A percentile compares a stretch with the other conserved stretches of the same genome.
Evolutionary conservation across 768 basidiomycete species (phyloP).

Genomic region (Kwoniella mangroviensis): DNA sequence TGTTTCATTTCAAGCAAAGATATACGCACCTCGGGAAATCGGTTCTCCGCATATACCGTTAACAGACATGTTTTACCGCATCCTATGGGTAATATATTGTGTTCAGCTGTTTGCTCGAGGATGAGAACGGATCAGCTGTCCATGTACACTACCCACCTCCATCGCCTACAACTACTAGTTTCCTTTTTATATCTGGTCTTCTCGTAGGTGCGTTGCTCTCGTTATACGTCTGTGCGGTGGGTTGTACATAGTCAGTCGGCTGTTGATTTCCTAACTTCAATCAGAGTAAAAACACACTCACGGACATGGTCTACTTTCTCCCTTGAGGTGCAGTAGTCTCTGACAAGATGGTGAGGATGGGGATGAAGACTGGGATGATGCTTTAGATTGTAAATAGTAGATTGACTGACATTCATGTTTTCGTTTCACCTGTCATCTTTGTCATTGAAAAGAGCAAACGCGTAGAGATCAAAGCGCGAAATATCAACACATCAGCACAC

Average conservation of each 20-base stretch:
- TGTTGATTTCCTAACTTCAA: background rate
- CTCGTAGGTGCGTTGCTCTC: slow-evolving; percentile 30
- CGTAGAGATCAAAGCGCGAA: slow-evolving; percentile 11
- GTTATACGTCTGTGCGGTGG: slow-evolving; percentile 21
- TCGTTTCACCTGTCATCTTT: background rate
- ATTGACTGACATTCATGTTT: background rate
- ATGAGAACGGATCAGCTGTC: background rate
- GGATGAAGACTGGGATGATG: background rate
- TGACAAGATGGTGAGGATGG: background rate
- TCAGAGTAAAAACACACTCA: background rate
- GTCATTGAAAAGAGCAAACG: slow-evolving; percentile 17
- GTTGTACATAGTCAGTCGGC: background rate
- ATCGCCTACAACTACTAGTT: slow-evolving; percentile 55
- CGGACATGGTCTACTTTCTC: slow-evolving; percentile 9
- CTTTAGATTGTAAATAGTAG: background rate
- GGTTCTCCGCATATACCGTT: slow-evolving; percentile 57
- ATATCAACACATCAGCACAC: background rate
- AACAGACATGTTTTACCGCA: slow-evolving; percentile 58
- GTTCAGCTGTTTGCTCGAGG: background rate
- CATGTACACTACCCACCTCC: slow-evolving; percentile 44
- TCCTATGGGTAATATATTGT: slow-evolving; percentile 26
- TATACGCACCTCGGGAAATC: slow-evolving; percentile 54
- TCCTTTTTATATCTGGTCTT: slow-evolving; percentile 52
- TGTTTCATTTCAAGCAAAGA: too few relatives aligned
- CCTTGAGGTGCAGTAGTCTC: too few relatives aligned